Evolutionary conservation across 352 stramenopile species (phyloP), one percentile per base, ranked within the genome.

Genomic region (Peronospora farinosa): DNA sequence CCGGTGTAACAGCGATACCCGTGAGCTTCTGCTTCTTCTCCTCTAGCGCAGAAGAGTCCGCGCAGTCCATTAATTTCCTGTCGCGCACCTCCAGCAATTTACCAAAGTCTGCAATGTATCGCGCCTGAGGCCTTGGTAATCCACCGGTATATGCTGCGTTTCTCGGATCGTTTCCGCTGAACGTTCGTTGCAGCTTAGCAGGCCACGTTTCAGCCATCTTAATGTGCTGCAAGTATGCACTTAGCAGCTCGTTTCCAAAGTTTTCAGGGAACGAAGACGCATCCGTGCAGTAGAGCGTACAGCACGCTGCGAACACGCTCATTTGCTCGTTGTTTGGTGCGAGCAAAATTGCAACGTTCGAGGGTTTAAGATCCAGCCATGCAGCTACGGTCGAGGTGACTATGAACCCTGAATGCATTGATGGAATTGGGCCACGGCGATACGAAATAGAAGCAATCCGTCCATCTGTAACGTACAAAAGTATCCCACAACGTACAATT

Each of bases 291-390:
- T 94, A 94, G 0, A 94, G 55, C 30, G 84, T 81, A 39, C 78
- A 91, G 51, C 84, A 94, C 0, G 84, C 90, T n/a, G 81, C 73
- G 65, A 90, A 94, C 4, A 94, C 74, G 48, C 78, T 91, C 69
- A 91, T 87, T 51, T 94, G 84, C 31, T 94, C 80, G 35, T 92
- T 89, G 55, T 88, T 92, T 0, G 84, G 84, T 0, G 84, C 79
- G 7, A 94, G 54, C 25, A 94, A 61, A 38, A 94, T 82, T 10
- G 77, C 81, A 25, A 91, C 78, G 38, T 92, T 90, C 21, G 60
- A 71, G 1, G 73, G 60, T 7, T 86, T 87, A 16, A 91, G 48
- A 35, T 90, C 84, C 30, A 92, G 69, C 84, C 84, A 94, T 12
- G 80, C 78, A 0, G 84, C 72, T 3, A 91, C 80, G 2, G 84